Evolutionary conservation across 164 flowering plant genomes (phyloP).

Genomic region (Vitis rotundifolia): DNA sequence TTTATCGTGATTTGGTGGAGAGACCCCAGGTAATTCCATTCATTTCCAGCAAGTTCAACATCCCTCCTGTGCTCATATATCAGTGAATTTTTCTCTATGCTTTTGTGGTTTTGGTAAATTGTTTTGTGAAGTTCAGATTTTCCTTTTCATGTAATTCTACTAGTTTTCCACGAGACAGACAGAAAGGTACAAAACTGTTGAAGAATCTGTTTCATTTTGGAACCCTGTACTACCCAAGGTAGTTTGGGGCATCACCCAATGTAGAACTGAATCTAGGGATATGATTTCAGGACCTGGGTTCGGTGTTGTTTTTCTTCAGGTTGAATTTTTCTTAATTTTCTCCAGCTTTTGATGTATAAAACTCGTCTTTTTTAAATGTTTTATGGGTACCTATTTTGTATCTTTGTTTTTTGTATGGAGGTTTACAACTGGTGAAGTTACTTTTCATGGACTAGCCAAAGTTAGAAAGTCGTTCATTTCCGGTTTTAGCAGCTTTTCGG

Average conservation of each 20-base stretch:
- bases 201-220: not conserved
- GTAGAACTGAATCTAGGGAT: slow-evolving; percentile 9
- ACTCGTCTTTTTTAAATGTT: not conserved
- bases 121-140: not conserved
- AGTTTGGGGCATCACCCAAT: slow-evolving; percentile 5
- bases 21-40: slow-evolving; percentile 70
- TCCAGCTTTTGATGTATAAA: too few relatives aligned
- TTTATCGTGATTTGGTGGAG: slow-evolving; percentile 64
- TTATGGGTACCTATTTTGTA: not conserved
- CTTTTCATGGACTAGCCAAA: not conserved
- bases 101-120: not conserved
- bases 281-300: not conserved
- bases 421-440: not conserved
- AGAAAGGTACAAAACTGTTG: not conserved
- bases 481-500: not conserved
- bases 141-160: slow-evolving; percentile 6
- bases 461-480: not conserved
- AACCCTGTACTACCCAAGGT: slow-evolving; percentile 13
- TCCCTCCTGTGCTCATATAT: slow-evolving; percentile 73
- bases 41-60: slow-evolving; percentile 57
- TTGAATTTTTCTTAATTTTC: not conserved
- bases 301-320: not conserved
- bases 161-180: slow-evolving; percentile 4
- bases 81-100: slow-evolving; percentile 29
- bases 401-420: not conserved